Base-by-base conservation (phyloP, 2,329 filamentous ascomycete species). In the Penicillium frequentans region DNA sequence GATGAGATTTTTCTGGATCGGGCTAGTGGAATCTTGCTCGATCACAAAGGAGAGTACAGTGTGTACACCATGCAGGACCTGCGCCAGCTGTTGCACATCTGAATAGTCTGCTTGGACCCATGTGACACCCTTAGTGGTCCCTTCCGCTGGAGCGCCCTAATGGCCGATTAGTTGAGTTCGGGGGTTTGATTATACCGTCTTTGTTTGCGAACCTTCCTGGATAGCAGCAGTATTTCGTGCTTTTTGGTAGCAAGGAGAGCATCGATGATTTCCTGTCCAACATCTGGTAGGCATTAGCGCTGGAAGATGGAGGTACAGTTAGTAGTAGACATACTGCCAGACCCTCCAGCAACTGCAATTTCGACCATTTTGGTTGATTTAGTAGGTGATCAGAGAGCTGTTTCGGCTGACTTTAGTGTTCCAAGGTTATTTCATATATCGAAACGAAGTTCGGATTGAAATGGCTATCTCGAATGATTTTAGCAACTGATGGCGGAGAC, bases 231-330 rank as follows among this genome's bases (percentile, higher is more conserved):
- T 46, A 87, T 81, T 0, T 84, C 73, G 55, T 87, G 84, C 53
- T 79, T 83, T 10, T 75, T 74, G 3, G 74, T 73, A 3, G 77
- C 76, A 3, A 82, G 63, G 0, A 85, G 72, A 3, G 70, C 75
- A 56, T 85, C 82, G 23, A 85, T 69, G 10, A 86, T 65, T 64
- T 84, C 83, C 43, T 71, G 75, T 2, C 79, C 81, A 47, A 86
- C 78, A 54, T 83, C 83, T 85, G 46, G 27, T n/a, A n/a, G 19
- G n/a, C 21, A 24, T 44, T 33, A 44, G 39, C 8, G 16, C 3
- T 19, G n/a, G 33, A 31, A 27, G 26, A 29, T 46, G 49, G 19
- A 55, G 26, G 8, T 5, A 49, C 5, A n/a, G 7, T 9, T 47
- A 2, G 9, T 29, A 24, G 13, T 14, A 39, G 21, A 63, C 74